Conservation (phyloP, 768 basidiomycete genomes). For the Asterophora parasitica region DNA sequence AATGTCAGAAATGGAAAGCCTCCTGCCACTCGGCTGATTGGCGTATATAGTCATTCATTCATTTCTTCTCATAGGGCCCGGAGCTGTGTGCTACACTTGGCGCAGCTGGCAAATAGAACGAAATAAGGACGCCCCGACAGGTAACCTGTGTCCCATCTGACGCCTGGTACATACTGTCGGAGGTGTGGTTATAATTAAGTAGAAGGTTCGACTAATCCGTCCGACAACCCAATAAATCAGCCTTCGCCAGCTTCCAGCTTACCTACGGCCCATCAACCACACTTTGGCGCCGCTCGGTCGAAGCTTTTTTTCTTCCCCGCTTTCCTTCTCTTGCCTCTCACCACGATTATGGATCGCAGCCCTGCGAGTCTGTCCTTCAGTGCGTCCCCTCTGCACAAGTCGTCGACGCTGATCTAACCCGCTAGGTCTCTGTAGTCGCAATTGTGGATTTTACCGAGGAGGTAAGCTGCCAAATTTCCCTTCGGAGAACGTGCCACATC, state of each 20-base stretch:
- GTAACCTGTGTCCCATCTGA: slow-evolving; percentile 10
- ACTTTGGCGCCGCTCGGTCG: slow-evolving; percentile 1
- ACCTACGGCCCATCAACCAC: slow-evolving; percentile 12
- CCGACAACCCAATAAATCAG: slow-evolving; percentile 16
- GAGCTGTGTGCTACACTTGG: neutral
- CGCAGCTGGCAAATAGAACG: neutral
- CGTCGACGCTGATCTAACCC: slow-evolving; percentile 4
- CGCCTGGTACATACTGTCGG: slow-evolving; percentile 4
- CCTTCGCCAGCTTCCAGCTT: slow-evolving; percentile 13
- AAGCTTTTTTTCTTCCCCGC: slow-evolving; percentile 14
- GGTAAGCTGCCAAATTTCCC: slow-evolving; percentile 29
- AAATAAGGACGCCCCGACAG: neutral
- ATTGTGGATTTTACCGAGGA: slow-evolving; percentile 80
- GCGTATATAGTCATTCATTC: too few relatives aligned
- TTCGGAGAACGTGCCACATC: slow-evolving; percentile 10
- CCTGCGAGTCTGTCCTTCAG: slow-evolving; percentile 77
- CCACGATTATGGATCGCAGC: slow-evolving; percentile 34
- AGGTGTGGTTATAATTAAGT: slow-evolving; percentile 4
- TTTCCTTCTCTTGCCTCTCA: slow-evolving; percentile 6
- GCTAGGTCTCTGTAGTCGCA: slow-evolving; percentile 44
- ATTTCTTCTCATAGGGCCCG: neutral
- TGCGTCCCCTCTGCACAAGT: slow-evolving; percentile 32
- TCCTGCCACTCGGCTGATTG: slow-evolving; percentile 8
- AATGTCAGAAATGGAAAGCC: neutral
- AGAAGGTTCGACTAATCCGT: slow-evolving; percentile 15